Evolutionary conservation across 2,329 filamentous ascomycete species (phyloP), one percentile per base, ranked within the genome.

Genomic region (Arthrobotrys sinensis): DNA sequence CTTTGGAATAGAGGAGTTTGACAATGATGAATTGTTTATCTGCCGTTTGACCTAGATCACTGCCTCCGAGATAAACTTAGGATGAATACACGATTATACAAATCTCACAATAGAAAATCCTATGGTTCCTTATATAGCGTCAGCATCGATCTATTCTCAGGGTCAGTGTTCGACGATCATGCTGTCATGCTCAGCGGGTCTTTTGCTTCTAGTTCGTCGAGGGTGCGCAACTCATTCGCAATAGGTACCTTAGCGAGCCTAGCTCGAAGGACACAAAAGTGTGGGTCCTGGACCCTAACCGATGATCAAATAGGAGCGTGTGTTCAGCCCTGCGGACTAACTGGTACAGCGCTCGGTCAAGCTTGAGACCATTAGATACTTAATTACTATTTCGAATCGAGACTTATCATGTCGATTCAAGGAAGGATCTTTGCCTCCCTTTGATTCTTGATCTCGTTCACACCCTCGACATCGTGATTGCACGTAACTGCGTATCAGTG

Each of bases 151-250:
- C 10, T 60, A 40, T 40, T 10, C 34, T 8, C 53, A 24, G 19
- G 19, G 36, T n/a, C 34, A 40, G 7, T 11, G 19, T 34, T 46
- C 40, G 73, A 66, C 48, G 65, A 77, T 77, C 73, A 77, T 71
- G 73, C 36, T 66, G 66, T 77, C 73, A 77, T 77, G 73, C 73
- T 71, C 66, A 77, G 66, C 73, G 69, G 73, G 65, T 32, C n/a
- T 24, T 16, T 45, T 45, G 10, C 45, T 52, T 57, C 70, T 46
- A 45, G 48, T 40, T 52, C 48, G 24, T 40, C 19, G 19, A 46
- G 24, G 43, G 36, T 67, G 57, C 63, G 70, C 70, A 62, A 67
- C 52, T 34, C 63, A 38, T 14, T 64, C 60, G 68, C 68, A 72
- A 72, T 48, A 19, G 38, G 52, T 16, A 32, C 16, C n/a, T 57